phyloP scores from a whole-genome alignment of 352 stramenopile genomes.

The Plasmopara halstedii region DNA sequence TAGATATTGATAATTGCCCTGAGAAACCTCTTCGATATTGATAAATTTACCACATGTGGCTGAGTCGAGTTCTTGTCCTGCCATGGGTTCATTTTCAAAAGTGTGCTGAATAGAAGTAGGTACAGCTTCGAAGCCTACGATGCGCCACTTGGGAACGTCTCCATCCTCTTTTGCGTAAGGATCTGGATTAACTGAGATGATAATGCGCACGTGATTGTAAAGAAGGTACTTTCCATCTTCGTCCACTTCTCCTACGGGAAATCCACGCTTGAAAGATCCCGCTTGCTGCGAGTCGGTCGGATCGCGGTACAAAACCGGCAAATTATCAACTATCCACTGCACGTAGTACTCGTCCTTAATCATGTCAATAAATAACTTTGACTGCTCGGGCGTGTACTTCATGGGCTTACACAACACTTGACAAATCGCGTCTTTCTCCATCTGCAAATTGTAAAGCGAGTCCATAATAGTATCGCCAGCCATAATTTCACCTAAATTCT shows the following conservation, averaged over 20 bases:
- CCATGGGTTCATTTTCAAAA: constrained; percentile 77
- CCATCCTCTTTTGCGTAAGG: constrained; percentile 60
- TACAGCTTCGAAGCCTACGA: constrained; percentile 96
- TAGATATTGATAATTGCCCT: constrained; percentile 82
- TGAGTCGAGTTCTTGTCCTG: constrained; percentile 69
- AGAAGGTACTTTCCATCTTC: constrained; percentile 90
- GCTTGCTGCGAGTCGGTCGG: constrained; percentile 54
- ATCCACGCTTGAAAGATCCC: constrained; percentile 83
- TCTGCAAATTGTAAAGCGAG: constrained; percentile 85
- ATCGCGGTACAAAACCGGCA: constrained; percentile 84
- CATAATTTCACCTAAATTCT: constrained; percentile 92
- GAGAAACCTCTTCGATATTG: constrained; percentile 73
- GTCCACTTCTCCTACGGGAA: constrained; percentile 90
- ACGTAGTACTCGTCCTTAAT: constrained; percentile 94
- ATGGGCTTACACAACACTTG: constrained; percentile 87
- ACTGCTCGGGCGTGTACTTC: constrained; percentile 74
- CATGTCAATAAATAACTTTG: constrained; percentile 82
- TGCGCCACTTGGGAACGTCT: constrained; percentile 62
- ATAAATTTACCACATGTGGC: constrained; percentile 86
- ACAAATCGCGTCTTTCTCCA: constrained; percentile 85
- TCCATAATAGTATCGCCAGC: constrained; percentile 88
- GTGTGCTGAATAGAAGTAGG: constrained; percentile 93
- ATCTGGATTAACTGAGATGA: constrained; percentile 88
- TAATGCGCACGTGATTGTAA: constrained; percentile 98
- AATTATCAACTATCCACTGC: constrained; percentile 91